Base-by-base conservation (phyloP, 139 green algal species). In the Coelastrella sp. region DNA sequence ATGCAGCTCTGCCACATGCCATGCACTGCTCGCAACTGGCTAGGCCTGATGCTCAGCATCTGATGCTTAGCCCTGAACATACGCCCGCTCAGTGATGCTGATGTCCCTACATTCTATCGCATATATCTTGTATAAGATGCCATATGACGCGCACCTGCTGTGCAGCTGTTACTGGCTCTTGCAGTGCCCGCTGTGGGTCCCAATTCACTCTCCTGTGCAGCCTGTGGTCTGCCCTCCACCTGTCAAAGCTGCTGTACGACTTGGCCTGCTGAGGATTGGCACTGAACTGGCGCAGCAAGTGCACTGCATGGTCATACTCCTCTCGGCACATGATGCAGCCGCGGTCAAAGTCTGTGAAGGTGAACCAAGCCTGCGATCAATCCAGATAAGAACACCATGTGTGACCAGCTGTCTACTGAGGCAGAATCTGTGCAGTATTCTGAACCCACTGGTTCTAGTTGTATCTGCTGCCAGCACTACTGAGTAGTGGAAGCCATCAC, bases 301-400 rank as follows among this genome's bases (percentile, higher is more conserved):
- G 12, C 19, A 91, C 57, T 11, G 80, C 88, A 7, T 80, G 66
- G 9, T 22, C 14, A 22, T 82, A 91, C 73, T 91, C 88, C 11
- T 70, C 65, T 17, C 68, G 57, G 49, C 22, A 59, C 68, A 91
- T 84, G 66, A 84, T 58, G 81, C 88, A 84, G 68, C 80, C 70
- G 4, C 80, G 20, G 72, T 91, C 81, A 78, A 60, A 83, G n/a
- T 82, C 80, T n/a, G 60, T 22, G 81, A 88, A 88, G 6, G 70
- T 88, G 81, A 88, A 91, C 88, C 80, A 91, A 57, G 79, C 88
- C 66, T 90, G 61, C 68, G 61, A 49, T 49, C 35, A 49, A 5
- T 49, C 35, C 35, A 49, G 35, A 49, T 49, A 49, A 7, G 15
- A 25, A 9, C 20, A 12, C 22, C 12, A 15, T 83, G 76, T 59